Base-by-base conservation (phyloP, 1,284 basidiomycete genomes). In the Ceratobasidium sp. region DNA sequence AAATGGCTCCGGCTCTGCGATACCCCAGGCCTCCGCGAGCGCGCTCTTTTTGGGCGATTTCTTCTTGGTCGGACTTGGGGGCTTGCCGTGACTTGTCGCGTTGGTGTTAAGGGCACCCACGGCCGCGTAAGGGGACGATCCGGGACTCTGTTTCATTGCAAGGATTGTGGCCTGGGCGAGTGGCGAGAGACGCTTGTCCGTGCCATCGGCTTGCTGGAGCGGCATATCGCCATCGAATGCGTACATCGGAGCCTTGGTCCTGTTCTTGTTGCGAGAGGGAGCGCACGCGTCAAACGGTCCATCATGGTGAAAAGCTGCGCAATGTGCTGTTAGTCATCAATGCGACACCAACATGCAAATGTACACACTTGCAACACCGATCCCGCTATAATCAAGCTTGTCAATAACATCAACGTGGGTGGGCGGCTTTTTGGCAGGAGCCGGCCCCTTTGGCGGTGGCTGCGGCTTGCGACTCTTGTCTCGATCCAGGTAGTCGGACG, bases 241-340 rank as follows among this genome's bases (percentile, higher is more conserved):
- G 76, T 87, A 83, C 87, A 94, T 90, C 59, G 92, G 92, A 12
- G 92, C 92, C 78, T 87, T 89, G 78, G 84, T 86, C 77, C 85
- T 86, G 77, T 91, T 87, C 59, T 88, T 87, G 81, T 94, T 94
- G 77, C 92, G 89, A 72, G 91, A 92, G 1, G 92, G 92, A 0
- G 92, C 91, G 78, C 91, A 93, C 33, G 92, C 92, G 79, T 94
- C 92, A 78, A 94, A 94, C 7, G 92, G 92, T 28, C 92, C 92
- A 78, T 94, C 92, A 77, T 94, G 92, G 78, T 94, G 92, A 81
- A 93, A 92, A 86, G 91, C 91, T 93, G 76, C 53, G 40, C 44
- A 36, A 38, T 58, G 38, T 16, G 12, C 36, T 42, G 44, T 58
- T 36, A 60, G 59, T 66, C 56, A 73, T 69, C 30, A 67, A 74